Conservation (phyloP, 2,329 filamentous ascomycete species). For the Sodiomyces alkalinus region DNA sequence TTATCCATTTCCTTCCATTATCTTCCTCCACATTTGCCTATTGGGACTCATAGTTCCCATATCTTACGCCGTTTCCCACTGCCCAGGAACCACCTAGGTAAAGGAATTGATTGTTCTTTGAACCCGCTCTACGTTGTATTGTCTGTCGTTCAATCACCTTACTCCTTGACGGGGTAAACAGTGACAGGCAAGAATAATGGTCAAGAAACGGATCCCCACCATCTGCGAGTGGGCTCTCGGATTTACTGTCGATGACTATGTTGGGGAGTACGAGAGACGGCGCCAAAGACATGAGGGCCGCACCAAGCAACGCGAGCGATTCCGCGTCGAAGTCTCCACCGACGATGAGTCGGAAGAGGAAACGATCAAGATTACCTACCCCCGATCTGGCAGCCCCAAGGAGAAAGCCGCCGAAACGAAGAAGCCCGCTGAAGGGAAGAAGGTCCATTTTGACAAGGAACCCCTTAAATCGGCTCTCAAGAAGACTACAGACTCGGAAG, state of each 20-base stretch:
- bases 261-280: constrained; percentile 7
- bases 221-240: constrained; percentile 27
- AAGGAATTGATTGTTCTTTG: no score
- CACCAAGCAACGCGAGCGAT: constrained; percentile 12
- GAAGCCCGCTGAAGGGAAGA: constrained; percentile 15
- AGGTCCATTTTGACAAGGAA: constrained; percentile 25
- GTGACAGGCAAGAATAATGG: no score
- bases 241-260: constrained; percentile 15
- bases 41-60: no score
- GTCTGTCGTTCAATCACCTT: no score
- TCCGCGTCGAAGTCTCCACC: constrained; percentile 28
- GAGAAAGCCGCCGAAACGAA: constrained; percentile 3
- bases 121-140: no score
- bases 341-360: constrained; percentile 37
- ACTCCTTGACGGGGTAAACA: no score
- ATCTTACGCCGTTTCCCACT: no score
- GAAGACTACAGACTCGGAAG: constrained; percentile 9
- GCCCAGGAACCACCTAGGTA: no score
- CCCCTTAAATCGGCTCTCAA: constrained; percentile 23
- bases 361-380: constrained; percentile 31
- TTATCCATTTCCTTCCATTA: no score
- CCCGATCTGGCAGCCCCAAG: constrained; percentile 17
- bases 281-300: constrained; percentile 3
- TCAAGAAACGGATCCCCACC: constrained; percentile 5
- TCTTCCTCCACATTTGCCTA: no score